Evolutionary conservation across 768 basidiomycete species (phyloP).

Genomic region (Cytidiella melzeri): DNA sequence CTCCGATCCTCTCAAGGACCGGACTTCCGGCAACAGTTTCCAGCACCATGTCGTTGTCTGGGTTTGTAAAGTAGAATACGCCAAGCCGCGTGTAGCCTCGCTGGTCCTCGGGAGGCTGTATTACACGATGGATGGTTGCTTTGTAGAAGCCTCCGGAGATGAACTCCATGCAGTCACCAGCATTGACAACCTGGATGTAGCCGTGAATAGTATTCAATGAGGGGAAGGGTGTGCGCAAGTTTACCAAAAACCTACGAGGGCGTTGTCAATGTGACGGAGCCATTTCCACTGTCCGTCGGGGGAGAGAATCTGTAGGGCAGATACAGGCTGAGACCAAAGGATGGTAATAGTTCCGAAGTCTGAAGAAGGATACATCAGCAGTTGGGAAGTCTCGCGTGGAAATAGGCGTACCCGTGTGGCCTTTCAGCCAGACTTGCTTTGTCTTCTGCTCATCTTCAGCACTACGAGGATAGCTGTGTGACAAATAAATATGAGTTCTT

Average conservation of each 20-base stretch:
- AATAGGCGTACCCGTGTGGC: conserved; percentile 42
- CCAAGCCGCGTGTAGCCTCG: conserved; percentile 44
- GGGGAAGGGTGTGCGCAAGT: background rate
- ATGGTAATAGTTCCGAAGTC: conserved; percentile 54
- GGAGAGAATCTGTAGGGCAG: conserved; percentile 50
- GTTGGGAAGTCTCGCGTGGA: background rate
- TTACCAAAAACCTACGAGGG: conserved; percentile 22
- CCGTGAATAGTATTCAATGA: background rate
- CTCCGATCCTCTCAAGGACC: conserved; percentile 40
- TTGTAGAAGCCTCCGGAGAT: conserved; percentile 56
- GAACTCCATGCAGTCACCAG: conserved; percentile 55
- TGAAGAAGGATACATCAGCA: conserved; percentile 10
- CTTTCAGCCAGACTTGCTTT: conserved; percentile 54
- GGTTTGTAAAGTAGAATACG: conserved; percentile 50
- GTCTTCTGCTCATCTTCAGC: conserved; percentile 44
- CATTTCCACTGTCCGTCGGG: conserved; percentile 43
- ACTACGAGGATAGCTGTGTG: conserved; percentile 41
- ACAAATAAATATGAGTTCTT: background rate
- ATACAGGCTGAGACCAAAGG: conserved; percentile 56
- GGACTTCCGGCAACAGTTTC: conserved; percentile 41
- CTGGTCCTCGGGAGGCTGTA: conserved; percentile 54
- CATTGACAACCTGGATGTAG: conserved; percentile 43
- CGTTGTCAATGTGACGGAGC: conserved; percentile 30
- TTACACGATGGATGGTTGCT: conserved; percentile 55
- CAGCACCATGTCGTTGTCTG: conserved; percentile 44